These are phyloP conservation scores for Boletellus ananiceps DNA, from an alignment of 768 basidiomycete genomes.

Conservation along the genomic window DNA sequence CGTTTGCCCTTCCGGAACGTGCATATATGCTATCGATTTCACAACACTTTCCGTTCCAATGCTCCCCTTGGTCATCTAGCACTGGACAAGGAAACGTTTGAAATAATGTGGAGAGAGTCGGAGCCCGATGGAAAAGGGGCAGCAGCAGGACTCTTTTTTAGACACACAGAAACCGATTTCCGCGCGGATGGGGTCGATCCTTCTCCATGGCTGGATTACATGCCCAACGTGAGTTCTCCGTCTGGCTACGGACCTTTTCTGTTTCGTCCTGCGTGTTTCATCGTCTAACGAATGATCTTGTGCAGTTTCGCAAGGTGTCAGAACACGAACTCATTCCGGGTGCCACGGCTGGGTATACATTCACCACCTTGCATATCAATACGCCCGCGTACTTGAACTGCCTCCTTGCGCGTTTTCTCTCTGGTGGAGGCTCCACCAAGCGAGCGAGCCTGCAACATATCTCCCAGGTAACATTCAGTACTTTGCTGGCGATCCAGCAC, in stretches of 20 bases:
- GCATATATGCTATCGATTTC: neutral
- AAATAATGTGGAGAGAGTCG: constrained; percentile 72
- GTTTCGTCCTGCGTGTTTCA: neutral
- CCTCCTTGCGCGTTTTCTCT: constrained; percentile 54
- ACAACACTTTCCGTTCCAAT: neutral
- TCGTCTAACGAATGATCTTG: neutral
- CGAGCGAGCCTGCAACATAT: constrained; percentile 66
- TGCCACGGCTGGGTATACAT: constrained; percentile 48
- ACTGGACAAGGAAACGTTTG: constrained; percentile 69
- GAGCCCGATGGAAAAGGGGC: constrained; percentile 42
- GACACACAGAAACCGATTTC: constrained; percentile 60
- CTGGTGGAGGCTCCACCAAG: constrained; percentile 56
- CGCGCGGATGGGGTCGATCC: constrained; percentile 37
- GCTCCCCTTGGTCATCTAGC: constrained; percentile 33
- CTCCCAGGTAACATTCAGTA: constrained; percentile 41
- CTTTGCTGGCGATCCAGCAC: neutral
- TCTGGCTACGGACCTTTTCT: neutral
- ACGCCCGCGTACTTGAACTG: constrained; percentile 59
- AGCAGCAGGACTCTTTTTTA: constrained; percentile 60
- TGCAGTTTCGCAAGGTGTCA: constrained; percentile 36
- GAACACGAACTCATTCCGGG: constrained; percentile 38
- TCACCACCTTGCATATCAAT: constrained; percentile 69
- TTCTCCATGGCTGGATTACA: constrained; percentile 38
- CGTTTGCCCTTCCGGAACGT: constrained; percentile 6
- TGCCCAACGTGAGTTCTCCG: constrained; percentile 46